phyloP scores from a whole-genome alignment of 768 basidiomycete species.

The Naganishia kalamii region DNA sequence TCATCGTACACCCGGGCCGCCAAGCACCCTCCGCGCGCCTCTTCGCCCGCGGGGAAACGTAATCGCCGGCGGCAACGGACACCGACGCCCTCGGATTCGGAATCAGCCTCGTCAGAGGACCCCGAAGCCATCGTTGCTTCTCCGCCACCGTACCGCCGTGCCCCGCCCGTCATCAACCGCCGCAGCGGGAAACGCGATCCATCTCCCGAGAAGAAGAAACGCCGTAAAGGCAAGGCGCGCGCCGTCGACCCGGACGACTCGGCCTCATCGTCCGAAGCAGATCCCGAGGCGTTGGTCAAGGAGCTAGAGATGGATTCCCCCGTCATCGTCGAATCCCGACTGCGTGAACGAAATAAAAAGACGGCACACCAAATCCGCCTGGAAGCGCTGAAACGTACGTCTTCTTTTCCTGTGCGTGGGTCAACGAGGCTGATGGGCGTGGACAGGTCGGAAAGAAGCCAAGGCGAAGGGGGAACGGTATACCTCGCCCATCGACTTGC shows the following conservation, averaged over 20 bases:
- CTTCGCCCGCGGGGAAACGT: too few species aligned
- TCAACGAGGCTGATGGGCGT: too few species aligned
- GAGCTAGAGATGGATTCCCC: conserved; percentile 42
- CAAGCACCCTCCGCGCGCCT: too few species aligned
- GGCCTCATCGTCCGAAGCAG: conserved; percentile 30
- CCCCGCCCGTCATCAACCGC: neutral
- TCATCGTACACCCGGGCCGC: too few species aligned
- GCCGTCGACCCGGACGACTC: conserved; percentile 32
- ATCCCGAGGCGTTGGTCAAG: conserved; percentile 20
- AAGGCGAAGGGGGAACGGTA: neutral
- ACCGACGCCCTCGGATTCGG: too few species aligned
- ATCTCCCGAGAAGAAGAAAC: neutral
- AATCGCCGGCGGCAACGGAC: too few species aligned
- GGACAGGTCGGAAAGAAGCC: conserved; percentile 12
- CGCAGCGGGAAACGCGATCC: neutral
- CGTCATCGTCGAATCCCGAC: conserved; percentile 16
- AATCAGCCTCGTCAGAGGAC: neutral
- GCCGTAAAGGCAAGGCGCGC: conserved; percentile 9
- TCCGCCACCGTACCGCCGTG: conserved; percentile 1
- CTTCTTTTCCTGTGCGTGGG: too few species aligned
- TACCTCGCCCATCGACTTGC: neutral
- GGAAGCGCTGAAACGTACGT: conserved; percentile 13
- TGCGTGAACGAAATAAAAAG: conserved; percentile 26
- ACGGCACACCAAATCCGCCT: conserved; percentile 12
- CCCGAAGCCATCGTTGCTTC: neutral